Evolutionary conservation across 306 rosid genomes (phyloP).

Genomic region (Citrullus amarus): DNA sequence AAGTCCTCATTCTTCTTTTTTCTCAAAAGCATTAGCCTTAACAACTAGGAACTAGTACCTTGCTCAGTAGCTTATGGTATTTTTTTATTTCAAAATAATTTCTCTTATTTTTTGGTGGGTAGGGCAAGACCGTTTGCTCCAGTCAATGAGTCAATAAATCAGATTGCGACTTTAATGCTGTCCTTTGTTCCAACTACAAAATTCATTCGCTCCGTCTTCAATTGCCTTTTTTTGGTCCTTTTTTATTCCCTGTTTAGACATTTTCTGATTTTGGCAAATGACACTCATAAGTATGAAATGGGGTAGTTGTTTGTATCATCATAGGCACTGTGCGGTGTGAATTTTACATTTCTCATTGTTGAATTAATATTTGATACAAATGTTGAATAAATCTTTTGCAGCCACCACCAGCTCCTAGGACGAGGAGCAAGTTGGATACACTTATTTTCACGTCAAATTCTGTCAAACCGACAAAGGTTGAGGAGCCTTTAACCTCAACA

Average conservation of each 20-base stretch:
- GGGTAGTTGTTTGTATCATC: not conserved
- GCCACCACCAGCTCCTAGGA: slow-evolving; percentile 92
- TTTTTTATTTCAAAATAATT: not conserved
- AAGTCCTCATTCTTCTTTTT: not conserved
- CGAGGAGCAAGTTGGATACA: slow-evolving; percentile 69
- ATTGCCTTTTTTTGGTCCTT: not conserved
- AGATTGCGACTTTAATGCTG: not conserved
- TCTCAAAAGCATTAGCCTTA: not conserved
- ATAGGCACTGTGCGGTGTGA: not conserved
- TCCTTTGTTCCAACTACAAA: not conserved
- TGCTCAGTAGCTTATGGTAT: not conserved
- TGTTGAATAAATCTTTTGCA: slow-evolving; percentile 21
- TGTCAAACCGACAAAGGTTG: slow-evolving; percentile 39
- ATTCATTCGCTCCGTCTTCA: not conserved
- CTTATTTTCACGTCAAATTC: slow-evolving; percentile 81
- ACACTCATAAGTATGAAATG: not conserved
- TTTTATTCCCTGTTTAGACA: not conserved
- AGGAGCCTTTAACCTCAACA: slow-evolving; percentile 28
- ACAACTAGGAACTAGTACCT: not conserved
- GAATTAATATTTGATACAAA: not conserved
- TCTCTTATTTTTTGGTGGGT: not conserved
- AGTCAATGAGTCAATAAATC: not conserved
- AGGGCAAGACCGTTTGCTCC: not conserved
- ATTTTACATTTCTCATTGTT: not conserved
- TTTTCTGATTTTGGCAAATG: not conserved